Conservation (phyloP, 352 stramenopile genomes). For the Thraustochytrium striatum region DNA sequence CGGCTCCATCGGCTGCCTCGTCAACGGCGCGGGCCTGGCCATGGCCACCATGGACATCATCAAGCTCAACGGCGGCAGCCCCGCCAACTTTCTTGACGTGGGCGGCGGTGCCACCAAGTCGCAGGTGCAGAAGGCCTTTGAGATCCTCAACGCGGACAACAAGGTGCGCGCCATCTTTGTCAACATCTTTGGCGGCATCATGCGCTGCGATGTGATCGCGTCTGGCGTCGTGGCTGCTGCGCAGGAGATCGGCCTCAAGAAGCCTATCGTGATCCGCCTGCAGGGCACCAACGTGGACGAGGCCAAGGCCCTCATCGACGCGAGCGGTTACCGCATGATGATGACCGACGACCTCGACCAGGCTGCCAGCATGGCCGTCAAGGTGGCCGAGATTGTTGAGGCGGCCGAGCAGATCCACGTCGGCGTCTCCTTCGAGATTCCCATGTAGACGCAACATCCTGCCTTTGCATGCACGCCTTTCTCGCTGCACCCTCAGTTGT, state of each 20-base stretch:
- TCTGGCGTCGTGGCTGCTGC: slow-evolving; percentile 91
- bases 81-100: slow-evolving; percentile 99
- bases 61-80: slow-evolving; percentile 90
- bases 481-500: no score
- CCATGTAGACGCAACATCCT: no score
- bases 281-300: slow-evolving; percentile 94
- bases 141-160: slow-evolving; percentile 80
- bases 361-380: slow-evolving; percentile 87
- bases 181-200: slow-evolving; percentile 99
- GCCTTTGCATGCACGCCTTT: no score
- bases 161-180: slow-evolving; percentile 96
- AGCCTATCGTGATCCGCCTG: slow-evolving; percentile 96
- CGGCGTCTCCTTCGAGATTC: no score
- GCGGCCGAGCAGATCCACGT: no score
- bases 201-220: slow-evolving; percentile 95
- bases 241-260: slow-evolving; percentile 91
- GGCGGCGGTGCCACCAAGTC: slow-evolving; percentile 85
- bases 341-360: slow-evolving; percentile 89
- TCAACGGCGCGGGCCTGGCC: slow-evolving; percentile 96
- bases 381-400: slow-evolving; percentile 19
- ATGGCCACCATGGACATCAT: slow-evolving; percentile 99
- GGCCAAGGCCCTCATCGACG: slow-evolving; percentile 85
- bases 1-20: slow-evolving; percentile 98
- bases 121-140: slow-evolving; percentile 80
- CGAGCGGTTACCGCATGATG: slow-evolving; percentile 87